Base-by-base conservation (phyloP, 306 rosid genomes). In the Inga oerstediana region DNA sequence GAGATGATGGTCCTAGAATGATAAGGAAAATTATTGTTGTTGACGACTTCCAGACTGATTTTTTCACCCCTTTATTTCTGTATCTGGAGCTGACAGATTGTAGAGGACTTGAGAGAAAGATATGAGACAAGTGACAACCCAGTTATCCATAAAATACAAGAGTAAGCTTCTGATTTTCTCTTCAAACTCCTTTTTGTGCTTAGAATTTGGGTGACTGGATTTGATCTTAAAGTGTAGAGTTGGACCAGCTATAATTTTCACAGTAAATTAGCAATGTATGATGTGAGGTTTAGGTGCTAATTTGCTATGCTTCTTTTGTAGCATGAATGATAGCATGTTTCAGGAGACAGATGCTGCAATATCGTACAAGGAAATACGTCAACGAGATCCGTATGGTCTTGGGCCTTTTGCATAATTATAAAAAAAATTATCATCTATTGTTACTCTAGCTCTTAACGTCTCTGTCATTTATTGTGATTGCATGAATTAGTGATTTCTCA, bases 281-380 rank as follows among this genome's bases (percentile, higher is more conserved):
- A 24, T 78, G 59, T 61, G 37, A 45, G 58, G 45, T 66, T 75
- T 78, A 74, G 77, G 68, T 75, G 39, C 80, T 88, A 77, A 83
- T 72, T 74, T 76, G 14, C 62, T 35, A 0, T 49, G 34, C 73
- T 80, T 37, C 73, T 90, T 85, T 79, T 75, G 74, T 94, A 96
- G 99, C 84, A 79, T 96, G 82, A 96, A 96, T 72, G 98, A 96
- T 64, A 86, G 90, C 65, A 86, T 94, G 80, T 96, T 92, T 79
- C 98, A 92, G 88, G 98, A 94, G 89, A 89, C 99, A 66, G 94
- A 94, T 86, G 90, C 94, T 71, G 99, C 99, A 16, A 80, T 94
- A 76, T 84, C 99, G 70, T 65, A 88, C 87, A 94, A 92, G 92
- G 99, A 96, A 90, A 96, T 96, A 85, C 93, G 90, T 19, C 88